Conservation (phyloP, 2,329 filamentous ascomycete genomes). For the Escovopsis weberi region DNA sequence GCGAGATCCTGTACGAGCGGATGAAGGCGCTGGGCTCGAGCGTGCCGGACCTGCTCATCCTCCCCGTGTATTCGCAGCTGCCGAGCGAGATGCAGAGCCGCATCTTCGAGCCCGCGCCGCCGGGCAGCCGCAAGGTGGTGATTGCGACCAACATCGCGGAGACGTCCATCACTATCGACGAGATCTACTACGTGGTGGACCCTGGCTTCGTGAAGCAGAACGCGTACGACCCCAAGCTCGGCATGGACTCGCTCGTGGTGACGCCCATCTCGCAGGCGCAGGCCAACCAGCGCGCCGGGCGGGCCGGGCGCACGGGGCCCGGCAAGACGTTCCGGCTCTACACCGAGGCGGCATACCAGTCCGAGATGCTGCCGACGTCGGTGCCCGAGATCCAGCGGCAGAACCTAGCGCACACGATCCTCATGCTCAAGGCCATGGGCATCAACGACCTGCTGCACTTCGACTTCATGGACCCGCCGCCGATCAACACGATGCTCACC, state of each 20-base stretch:
- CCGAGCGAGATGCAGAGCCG: conserved; percentile 86
- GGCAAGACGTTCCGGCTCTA: conserved; percentile 94
- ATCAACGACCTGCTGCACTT: conserved; percentile 97
- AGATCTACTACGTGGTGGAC: conserved; percentile 94
- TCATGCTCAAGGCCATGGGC: conserved; percentile 98
- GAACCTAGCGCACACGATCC: conserved; percentile 81
- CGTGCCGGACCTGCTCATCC: conserved; percentile 80
- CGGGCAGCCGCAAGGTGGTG: conserved; percentile 79
- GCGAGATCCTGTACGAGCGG: conserved; percentile 81
- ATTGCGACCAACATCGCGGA: conserved; percentile 98
- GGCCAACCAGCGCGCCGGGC: conserved; percentile 83
- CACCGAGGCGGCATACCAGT: conserved; percentile 88
- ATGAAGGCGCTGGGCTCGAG: conserved; percentile 90
- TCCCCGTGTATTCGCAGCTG: conserved; percentile 91
- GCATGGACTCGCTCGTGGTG: conserved; percentile 93
- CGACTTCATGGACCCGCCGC: conserved; percentile 97
- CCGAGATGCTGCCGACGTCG: conserved; percentile 90
- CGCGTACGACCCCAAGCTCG: conserved; percentile 89
- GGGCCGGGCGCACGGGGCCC: conserved; percentile 85
- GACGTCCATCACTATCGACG: conserved; percentile 94
- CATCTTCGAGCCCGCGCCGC: conserved; percentile 87
- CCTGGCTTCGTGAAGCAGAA: conserved; percentile 97
- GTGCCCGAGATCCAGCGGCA: conserved; percentile 95
- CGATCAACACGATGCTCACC: conserved; percentile 94
- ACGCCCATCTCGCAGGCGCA: conserved; percentile 95